These are phyloP conservation scores for Aaosphaeria arxii DNA, from an alignment of 2,329 filamentous ascomycete species.

Conservation along the genomic window DNA sequence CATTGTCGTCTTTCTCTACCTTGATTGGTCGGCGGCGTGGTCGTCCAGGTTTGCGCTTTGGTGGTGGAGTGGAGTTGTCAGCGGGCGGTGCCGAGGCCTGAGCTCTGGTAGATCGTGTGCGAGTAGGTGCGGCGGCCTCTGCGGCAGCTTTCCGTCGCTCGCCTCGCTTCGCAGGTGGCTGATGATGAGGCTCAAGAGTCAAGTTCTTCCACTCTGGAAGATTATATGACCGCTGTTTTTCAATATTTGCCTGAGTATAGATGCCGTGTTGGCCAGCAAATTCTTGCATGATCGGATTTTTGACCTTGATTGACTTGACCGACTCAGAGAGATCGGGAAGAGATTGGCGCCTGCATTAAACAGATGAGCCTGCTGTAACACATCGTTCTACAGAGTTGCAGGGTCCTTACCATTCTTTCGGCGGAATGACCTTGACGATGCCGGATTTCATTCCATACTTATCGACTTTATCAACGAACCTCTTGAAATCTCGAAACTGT, in stretches of 20 bases:
- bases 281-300: constrained; percentile 96
- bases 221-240: constrained; percentile 95
- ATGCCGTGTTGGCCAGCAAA: constrained; percentile 95
- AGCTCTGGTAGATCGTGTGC: constrained; percentile 31
- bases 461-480: constrained; percentile 87
- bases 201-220: constrained; percentile 92
- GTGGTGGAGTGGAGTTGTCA: constrained; percentile 34
- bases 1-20: constrained; percentile 25
- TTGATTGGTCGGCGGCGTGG: constrained; percentile 37
- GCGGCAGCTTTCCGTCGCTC: constrained; percentile 61
- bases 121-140: constrained; percentile 21
- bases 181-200: constrained; percentile 92
- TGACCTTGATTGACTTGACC: constrained; percentile 87
- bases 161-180: constrained; percentile 86
- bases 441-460: constrained; percentile 96
- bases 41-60: constrained; percentile 50
- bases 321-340: constrained; percentile 78
- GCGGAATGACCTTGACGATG: constrained; percentile 93
- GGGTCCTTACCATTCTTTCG: constrained; percentile 76
- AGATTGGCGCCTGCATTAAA: constrained; percentile 57
- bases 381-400: not conserved
- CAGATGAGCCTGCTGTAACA: not conserved
- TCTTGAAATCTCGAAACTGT: constrained; percentile 91
- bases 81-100: constrained; percentile 28
- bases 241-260: constrained; percentile 95